Conservation (phyloP, 805 yeast species). For the Saturnispora gosingensis region DNA sequence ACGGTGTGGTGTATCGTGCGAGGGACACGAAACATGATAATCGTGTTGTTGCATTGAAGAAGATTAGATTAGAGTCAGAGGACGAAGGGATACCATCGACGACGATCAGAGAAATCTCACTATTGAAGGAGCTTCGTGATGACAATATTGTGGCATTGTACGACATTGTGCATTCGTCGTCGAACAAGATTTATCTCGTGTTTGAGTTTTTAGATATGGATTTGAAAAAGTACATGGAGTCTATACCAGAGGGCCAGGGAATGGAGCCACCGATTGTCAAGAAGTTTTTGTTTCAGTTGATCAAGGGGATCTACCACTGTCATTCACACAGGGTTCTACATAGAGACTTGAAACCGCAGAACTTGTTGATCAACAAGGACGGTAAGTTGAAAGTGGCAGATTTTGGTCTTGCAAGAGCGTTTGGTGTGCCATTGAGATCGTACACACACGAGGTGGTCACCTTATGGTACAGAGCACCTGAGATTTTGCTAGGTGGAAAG, state of each 20-base stretch:
- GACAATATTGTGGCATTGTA: constrained; percentile 85
- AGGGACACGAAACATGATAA: constrained; percentile 81
- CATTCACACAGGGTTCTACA: constrained; percentile 92
- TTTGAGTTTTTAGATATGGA: constrained; percentile 92
- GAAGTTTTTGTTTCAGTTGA: constrained; percentile 83
- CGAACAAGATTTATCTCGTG: constrained; percentile 85
- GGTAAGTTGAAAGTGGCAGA: constrained; percentile 88
- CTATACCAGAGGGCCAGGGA: constrained; percentile 84
- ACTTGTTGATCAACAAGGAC: constrained; percentile 86
- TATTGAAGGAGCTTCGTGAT: constrained; percentile 87
- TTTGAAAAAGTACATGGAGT: constrained; percentile 93
- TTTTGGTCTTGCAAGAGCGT: constrained; percentile 94
- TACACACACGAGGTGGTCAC: constrained; percentile 98
- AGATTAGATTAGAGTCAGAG: constrained; percentile 90
- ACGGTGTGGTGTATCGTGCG: constrained; percentile 97
- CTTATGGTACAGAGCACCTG: constrained; percentile 96
- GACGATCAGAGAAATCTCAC: constrained; percentile 91
- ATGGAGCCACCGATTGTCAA: constrained; percentile 86
- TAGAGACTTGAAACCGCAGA: constrained; percentile 95
- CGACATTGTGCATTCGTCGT: constrained; percentile 92
- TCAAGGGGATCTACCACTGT: constrained; percentile 86
- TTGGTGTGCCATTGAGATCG: constrained; percentile 94
- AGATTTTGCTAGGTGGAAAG: constrained; percentile 88
- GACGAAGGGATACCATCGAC: constrained; percentile 99
- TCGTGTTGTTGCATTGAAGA: constrained; percentile 91